phyloP scores from a whole-genome alignment of 805 yeast species.

The Metschnikowia aberdeeniae region DNA sequence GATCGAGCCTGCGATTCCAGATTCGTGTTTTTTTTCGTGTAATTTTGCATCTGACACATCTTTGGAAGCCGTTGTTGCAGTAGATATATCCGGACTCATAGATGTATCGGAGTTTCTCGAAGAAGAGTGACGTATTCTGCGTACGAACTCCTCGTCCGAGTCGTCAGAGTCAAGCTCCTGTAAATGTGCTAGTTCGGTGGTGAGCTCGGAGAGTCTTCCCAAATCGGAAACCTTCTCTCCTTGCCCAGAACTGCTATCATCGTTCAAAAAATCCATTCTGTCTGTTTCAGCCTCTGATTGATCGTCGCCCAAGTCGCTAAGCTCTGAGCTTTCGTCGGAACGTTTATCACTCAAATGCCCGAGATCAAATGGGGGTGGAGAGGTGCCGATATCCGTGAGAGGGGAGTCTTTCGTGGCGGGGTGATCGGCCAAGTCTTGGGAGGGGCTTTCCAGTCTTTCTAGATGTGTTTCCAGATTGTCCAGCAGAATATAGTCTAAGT shows the following conservation, averaged over 20 bases:
- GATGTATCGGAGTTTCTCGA: constrained; percentile 3
- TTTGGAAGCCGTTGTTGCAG: constrained; percentile 3
- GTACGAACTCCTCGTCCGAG: constrained; percentile 16
- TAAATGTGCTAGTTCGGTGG: constrained; percentile 35
- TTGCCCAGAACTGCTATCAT: constrained; percentile 18
- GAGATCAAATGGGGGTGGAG: constrained; percentile 37
- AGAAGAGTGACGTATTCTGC: constrained; percentile 2
- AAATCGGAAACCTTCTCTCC: constrained; percentile 32
- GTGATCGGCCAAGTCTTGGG: constrained; percentile 3
- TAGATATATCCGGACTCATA: constrained; percentile 1
- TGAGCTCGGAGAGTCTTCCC: constrained; percentile 37
- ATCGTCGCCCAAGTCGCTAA: constrained; percentile 53
- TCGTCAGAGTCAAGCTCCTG: constrained; percentile 36
- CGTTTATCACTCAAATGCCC: constrained; percentile 12
- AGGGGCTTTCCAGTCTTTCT: constrained; percentile 4
- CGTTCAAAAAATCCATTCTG: constrained; percentile 59
- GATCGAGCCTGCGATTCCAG: constrained; percentile 4
- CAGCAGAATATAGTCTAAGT: constrained; percentile 3
- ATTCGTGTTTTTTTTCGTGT: constrained; percentile 2
- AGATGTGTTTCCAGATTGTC: constrained; percentile 3
- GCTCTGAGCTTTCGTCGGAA: constrained; percentile 35
- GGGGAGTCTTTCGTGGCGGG: constrained; percentile 33
- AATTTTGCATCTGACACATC: neutral
- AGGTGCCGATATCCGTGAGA: constrained; percentile 38
- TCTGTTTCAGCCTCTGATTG: constrained; percentile 91